phyloP scores from a whole-genome alignment of 2,329 filamentous ascomycete genomes.

The Cordyceps fumosorosea region DNA sequence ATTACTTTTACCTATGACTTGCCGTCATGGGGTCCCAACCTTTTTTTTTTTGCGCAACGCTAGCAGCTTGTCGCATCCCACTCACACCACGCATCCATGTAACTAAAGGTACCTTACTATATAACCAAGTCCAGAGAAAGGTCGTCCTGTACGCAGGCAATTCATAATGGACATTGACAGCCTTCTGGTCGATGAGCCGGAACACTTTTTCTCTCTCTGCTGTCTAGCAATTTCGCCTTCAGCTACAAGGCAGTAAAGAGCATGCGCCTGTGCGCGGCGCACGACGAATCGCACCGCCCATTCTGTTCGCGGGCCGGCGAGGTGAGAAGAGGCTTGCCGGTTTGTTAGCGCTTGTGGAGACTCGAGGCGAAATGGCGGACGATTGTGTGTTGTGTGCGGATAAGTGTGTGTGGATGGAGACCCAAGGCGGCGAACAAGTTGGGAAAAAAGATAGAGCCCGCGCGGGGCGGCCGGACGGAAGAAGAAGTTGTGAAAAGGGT shows the following conservation, averaged over 20 bases:
- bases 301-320: background rate
- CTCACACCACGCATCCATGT: conserved; percentile 10
- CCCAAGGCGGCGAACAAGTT: background rate
- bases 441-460: background rate
- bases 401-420: conserved; percentile 1
- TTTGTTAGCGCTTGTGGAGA: conserved; percentile 7
- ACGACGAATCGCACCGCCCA: background rate
- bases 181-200: background rate
- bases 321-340: background rate
- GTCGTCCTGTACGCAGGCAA: background rate
- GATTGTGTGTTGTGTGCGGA: background rate
- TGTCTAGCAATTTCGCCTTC: background rate
- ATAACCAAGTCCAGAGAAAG: background rate
- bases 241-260: background rate
- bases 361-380: conserved; percentile 9
- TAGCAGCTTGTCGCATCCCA: conserved; percentile 5
- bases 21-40: conserved; percentile 5
- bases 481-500: background rate
- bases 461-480: background rate
- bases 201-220: background rate
- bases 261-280: background rate
- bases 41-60: background rate
- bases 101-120: background rate
- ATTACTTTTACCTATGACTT: background rate
- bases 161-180: conserved; percentile 1